These are phyloP conservation scores for Ganoderma leucocontextum DNA, from an alignment of 1,284 basidiomycete species.

Conservation along the genomic window DNA sequence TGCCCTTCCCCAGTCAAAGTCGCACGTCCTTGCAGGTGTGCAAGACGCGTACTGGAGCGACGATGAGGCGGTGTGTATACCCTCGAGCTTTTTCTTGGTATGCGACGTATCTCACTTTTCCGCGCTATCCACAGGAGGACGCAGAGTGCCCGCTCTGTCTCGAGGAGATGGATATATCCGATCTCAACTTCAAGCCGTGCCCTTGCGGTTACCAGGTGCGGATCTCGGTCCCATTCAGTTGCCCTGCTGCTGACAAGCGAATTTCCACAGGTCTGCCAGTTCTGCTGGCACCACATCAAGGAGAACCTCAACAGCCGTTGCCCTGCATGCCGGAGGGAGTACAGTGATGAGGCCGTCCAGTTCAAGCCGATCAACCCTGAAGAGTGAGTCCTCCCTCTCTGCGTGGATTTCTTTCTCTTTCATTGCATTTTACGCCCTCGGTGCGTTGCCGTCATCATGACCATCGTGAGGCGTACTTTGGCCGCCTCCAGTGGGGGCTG, in stretches of 20 bases:
- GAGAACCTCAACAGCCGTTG: constrained; percentile 96
- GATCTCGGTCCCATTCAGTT: constrained; percentile 15
- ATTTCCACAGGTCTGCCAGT: constrained; percentile 88
- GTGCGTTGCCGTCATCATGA: not conserved
- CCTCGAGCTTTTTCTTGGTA: constrained; percentile 18
- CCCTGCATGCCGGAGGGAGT: constrained; percentile 95
- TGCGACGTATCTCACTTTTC: not conserved
- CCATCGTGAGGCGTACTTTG: not conserved
- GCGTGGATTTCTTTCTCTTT: not conserved
- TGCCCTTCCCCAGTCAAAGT: constrained; percentile 79
- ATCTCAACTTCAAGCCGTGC: constrained; percentile 99
- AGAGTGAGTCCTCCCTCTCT: constrained; percentile 71
- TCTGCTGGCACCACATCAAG: constrained; percentile 99
- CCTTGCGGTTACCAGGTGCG: constrained; percentile 97
- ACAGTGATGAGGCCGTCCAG: constrained; percentile 93
- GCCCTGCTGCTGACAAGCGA: constrained; percentile 8
- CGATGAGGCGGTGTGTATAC: constrained; percentile 67
- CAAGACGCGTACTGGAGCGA: constrained; percentile 99
- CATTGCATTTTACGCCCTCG: not conserved
- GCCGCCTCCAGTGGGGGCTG: not conserved
- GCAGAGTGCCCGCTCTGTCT: constrained; percentile 98
- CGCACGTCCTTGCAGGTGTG: constrained; percentile 84
- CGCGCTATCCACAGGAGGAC: constrained; percentile 76
- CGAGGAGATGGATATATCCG: constrained; percentile 98
- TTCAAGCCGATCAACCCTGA: constrained; percentile 96